phyloP scores from a whole-genome alignment of 2,329 filamentous ascomycete species.

The Trichoderma sp. region DNA sequence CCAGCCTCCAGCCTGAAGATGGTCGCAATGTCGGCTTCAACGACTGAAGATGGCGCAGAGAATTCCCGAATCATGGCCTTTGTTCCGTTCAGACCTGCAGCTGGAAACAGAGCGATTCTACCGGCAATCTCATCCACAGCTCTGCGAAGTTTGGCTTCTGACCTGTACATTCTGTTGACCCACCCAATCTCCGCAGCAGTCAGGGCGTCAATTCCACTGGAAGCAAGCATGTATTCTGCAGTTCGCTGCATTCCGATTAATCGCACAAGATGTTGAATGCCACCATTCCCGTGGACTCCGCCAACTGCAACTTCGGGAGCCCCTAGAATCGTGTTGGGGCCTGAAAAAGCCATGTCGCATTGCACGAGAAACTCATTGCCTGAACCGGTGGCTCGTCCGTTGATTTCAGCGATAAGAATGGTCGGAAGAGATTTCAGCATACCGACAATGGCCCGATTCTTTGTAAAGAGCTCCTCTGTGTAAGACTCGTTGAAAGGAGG shows the following conservation, averaged over 20 bases:
- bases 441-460: not conserved
- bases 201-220: not conserved
- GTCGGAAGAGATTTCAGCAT: not conserved
- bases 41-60: not conserved
- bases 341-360: not conserved
- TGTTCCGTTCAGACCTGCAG: not conserved
- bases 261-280: not conserved
- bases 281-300: not conserved
- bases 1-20: not conserved
- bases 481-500: not conserved
- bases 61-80: not conserved
- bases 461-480: not conserved
- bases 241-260: not conserved
- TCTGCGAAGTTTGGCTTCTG: not conserved
- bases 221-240: not conserved
- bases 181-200: not conserved
- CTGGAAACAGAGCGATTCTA: not conserved
- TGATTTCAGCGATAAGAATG: not conserved
- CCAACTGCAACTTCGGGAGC: not conserved
- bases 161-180: not conserved
- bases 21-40: not conserved
- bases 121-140: not conserved
- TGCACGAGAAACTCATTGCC: not conserved
- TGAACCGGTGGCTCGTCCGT: not conserved
- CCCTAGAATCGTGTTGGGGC: not conserved